These are phyloP conservation scores for Leccinellum albellum DNA, from an alignment of 768 basidiomycete species.

Conservation along the genomic window DNA sequence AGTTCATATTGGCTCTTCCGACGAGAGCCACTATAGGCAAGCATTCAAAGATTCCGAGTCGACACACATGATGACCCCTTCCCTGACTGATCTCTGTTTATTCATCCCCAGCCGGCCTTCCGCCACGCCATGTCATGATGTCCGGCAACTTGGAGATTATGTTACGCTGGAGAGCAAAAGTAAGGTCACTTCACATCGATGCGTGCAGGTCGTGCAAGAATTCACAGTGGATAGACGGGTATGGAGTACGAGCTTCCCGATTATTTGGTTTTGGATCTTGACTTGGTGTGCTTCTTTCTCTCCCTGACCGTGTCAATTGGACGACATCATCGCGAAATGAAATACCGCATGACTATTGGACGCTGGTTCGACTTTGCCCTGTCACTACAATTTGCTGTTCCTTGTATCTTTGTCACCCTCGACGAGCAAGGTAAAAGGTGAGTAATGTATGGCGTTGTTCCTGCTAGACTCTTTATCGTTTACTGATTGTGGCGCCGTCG, in stretches of 20 bases:
- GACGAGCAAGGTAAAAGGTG: slow-evolving; percentile 20
- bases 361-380: not conserved
- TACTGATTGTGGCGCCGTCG: slow-evolving; percentile 7
- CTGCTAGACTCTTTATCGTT: not conserved
- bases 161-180: not conserved
- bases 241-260: not conserved
- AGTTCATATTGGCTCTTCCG: not conserved
- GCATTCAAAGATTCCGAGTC: not conserved
- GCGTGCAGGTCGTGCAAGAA: not conserved
- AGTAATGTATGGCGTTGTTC: not conserved
- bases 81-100: not conserved
- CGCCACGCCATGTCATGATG: not conserved
- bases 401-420: not conserved
- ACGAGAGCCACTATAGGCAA: not conserved
- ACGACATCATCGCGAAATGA: slow-evolving; percentile 10
- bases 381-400: not conserved
- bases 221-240: not conserved
- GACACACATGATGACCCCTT: not conserved
- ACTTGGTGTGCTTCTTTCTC: slow-evolving; percentile 13
- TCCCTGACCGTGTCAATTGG: slow-evolving; percentile 15
- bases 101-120: not conserved
- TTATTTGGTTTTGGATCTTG: not conserved
- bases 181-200: not conserved
- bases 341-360: slow-evolving; percentile 6
- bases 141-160: not conserved